Evolutionary conservation across 2,329 filamentous ascomycete genomes (phyloP).

Genomic region (Verticillium longisporum): DNA sequence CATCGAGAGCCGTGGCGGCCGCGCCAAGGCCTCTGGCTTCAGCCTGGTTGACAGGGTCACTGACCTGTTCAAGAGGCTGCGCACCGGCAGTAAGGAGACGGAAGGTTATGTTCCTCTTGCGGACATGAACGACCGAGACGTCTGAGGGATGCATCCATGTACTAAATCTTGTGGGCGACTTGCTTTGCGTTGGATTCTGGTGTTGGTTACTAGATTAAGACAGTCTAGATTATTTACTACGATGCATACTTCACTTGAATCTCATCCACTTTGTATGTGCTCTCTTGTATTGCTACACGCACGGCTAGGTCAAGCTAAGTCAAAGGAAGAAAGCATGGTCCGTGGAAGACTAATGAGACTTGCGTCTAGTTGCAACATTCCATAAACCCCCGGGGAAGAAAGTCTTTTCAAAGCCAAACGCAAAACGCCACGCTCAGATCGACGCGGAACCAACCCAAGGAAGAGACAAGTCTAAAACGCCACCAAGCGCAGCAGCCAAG

Average conservation of each 20-base stretch:
- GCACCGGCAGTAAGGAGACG: constrained; percentile 32
- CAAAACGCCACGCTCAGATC: constrained; percentile 9
- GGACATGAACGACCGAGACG: constrained; percentile 33
- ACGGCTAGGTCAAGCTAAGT: too few species aligned
- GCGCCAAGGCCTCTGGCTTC: constrained; percentile 33
- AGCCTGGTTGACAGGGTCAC: constrained; percentile 33
- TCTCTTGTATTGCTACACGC: too few species aligned
- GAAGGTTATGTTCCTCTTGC: constrained; percentile 55
- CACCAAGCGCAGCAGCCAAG: not conserved
- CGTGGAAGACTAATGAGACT: not conserved
- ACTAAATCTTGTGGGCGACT: not conserved
- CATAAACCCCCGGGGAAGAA: not conserved
- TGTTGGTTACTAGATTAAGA: not conserved
- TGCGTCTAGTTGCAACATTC: not conserved
- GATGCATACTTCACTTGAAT: not conserved
- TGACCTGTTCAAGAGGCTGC: constrained; percentile 30
- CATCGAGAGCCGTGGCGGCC: constrained; percentile 49
- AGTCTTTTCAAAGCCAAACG: not conserved
- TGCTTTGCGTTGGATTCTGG: not conserved
- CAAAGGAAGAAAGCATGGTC: too few species aligned
- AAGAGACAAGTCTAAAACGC: not conserved
- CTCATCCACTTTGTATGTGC: too few species aligned
- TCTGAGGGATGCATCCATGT: not conserved
- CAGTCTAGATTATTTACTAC: not conserved
- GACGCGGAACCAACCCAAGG: constrained; percentile 1